Evolutionary conservation across 2,329 filamentous ascomycete genomes (phyloP).

Genomic region (Xylaria sp.): DNA sequence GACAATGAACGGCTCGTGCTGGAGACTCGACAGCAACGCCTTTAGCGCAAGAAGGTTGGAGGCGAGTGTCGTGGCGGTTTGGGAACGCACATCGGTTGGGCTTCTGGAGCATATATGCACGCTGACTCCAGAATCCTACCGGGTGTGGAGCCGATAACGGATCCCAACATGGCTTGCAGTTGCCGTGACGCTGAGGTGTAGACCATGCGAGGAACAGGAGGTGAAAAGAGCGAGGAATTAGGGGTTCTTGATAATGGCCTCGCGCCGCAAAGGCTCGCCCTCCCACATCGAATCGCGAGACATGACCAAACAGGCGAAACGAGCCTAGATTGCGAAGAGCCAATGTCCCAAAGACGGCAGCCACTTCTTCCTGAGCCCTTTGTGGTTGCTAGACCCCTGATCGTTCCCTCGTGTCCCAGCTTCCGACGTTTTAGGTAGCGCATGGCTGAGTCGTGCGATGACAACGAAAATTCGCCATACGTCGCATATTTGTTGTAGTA

Average conservation of each 20-base stretch:
- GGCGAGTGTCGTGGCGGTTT: not conserved
- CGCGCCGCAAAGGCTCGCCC: not conserved
- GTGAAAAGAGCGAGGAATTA: not conserved
- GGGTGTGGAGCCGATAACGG: conserved; percentile 10
- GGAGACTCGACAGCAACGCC: not conserved
- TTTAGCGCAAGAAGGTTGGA: not conserved
- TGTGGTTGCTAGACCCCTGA: not conserved
- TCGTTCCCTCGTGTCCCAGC: not conserved
- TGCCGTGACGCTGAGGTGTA: not conserved
- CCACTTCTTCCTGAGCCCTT: not conserved
- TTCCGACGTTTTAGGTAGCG: not conserved
- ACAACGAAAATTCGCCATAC: not conserved
- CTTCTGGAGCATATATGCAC: conserved; percentile 2
- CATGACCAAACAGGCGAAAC: not conserved
- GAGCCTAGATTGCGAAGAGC: not conserved
- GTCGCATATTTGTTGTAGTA: not conserved
- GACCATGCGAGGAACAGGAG: not conserved
- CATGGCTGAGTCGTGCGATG: not conserved
- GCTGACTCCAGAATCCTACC: conserved; percentile 18
- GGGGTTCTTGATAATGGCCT: not conserved
- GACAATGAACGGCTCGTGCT: not conserved
- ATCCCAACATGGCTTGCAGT: conserved; percentile 5
- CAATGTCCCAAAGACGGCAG: not conserved
- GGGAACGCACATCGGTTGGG: not conserved
- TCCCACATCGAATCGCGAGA: not conserved